Evolutionary conservation across 2,329 filamentous ascomycete species (phyloP).

Genomic region (Triangularia verruculosa): DNA sequence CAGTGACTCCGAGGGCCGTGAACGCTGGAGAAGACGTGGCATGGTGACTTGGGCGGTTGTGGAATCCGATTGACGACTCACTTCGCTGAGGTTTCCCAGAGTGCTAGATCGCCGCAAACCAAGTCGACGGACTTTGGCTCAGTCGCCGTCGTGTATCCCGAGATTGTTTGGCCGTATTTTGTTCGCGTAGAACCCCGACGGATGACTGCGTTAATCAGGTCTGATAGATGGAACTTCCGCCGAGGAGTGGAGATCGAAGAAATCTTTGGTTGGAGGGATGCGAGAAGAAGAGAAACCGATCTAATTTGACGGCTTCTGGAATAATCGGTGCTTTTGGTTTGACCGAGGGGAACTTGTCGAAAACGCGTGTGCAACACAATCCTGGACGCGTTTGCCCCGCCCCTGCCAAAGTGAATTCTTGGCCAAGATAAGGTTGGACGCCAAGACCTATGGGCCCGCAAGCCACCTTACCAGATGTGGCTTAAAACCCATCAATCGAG

Average conservation of each 20-base stretch:
- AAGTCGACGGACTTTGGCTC: constrained; percentile 4
- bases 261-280: neutral
- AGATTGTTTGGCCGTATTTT: neutral
- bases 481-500: neutral
- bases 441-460: neutral
- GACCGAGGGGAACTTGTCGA: neutral
- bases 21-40: constrained; percentile 22
- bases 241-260: neutral
- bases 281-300: neutral
- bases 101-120: neutral
- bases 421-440: constrained; percentile 1
- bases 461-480: neutral
- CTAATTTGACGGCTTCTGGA: neutral
- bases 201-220: neutral
- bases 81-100: neutral
- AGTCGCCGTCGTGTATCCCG: constrained; percentile 7
- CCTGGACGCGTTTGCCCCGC: neutral
- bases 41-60: constrained; percentile 13
- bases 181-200: constrained; percentile 3
- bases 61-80: neutral
- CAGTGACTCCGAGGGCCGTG: neutral
- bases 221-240: neutral
- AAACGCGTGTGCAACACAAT: constrained; percentile 10
- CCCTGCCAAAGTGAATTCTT: neutral
- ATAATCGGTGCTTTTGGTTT: neutral